phyloP scores from a whole-genome alignment of 2,329 filamentous ascomycete genomes.

The Epichloe amarillans region DNA sequence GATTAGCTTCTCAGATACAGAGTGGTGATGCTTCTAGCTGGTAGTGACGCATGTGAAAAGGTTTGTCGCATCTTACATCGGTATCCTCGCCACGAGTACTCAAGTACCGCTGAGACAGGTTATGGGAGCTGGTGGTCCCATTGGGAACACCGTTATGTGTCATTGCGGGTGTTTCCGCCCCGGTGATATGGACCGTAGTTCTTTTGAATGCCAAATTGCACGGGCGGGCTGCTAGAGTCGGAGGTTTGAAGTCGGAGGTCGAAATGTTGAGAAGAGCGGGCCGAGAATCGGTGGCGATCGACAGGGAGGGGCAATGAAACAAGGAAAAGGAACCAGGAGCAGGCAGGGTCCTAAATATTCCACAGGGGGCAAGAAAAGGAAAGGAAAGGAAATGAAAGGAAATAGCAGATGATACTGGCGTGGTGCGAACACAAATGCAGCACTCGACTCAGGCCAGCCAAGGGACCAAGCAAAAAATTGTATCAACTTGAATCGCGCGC shows the following conservation, averaged over 20 bases:
- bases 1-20: not conserved
- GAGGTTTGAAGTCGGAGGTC: not conserved
- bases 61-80: constrained; percentile 23
- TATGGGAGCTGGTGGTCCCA: constrained; percentile 23
- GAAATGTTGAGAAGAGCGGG: constrained; percentile 2
- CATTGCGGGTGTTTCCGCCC: constrained; percentile 19
- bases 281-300: constrained; percentile 2
- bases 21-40: not conserved
- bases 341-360: not conserved
- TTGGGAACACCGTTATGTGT: constrained; percentile 26
- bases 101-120: constrained; percentile 34
- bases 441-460: not conserved
- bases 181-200: no score
- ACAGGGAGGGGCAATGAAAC: not conserved
- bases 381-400: not conserved
- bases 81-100: constrained; percentile 37
- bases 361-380: not conserved
- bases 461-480: not conserved
- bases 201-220: not conserved
- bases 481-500: not conserved
- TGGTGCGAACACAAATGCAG: not conserved
- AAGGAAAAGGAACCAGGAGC: not conserved
- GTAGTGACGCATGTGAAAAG: not conserved
- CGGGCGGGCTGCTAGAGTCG: not conserved
- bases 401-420: not conserved